Base-by-base conservation (phyloP, 768 basidiomycete genomes). In the Strobilomyces dryophilus region DNA sequence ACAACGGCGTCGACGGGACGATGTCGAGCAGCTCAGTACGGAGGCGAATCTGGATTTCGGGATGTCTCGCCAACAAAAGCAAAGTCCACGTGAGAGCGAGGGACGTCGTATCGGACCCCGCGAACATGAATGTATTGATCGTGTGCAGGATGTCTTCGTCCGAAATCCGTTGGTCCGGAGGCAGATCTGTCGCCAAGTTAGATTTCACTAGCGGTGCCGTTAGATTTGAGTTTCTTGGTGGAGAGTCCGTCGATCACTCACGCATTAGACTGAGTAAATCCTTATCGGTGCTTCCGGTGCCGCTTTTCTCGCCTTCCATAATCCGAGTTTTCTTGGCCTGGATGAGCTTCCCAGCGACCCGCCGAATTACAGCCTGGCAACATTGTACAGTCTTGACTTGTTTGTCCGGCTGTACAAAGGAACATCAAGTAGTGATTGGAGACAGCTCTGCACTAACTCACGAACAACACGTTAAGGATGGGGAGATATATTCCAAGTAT, bases 71-170 rank as follows among this genome's bases (percentile, higher is more conserved):
- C 36, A 97, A 79, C 15, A 89, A 73, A 52, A 84, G 73, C n/a
- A 95, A 68, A 2, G 85, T 84, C 93, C 94, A 97, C 0, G 89
- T 89, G 41, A 95, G 71, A 5, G 85, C 79, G 27, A 94, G 80
- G 3, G 89, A 88, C 11, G 87, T 87, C 1, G 92, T 91, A 62
- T 95, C 92, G 12, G 92, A 90, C 5, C 93, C 93, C 20, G 88
- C 91, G 65, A 93, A 92, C 77, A 93, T 83, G 67, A 95, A 89
- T 0, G 92, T 93, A 60, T 89, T 91, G 68, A 95, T 84, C 54
- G 84, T 92, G 62, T 90, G 76, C 11, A 93, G 75, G 47, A 95
- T 85, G 61, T 95, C 94, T 29, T 87, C 83, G 63, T 97, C 94
- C 0, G 92, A 87, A 58, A 95, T 84, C 34, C 85, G 80, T 56